These are phyloP conservation scores for Mimosa pudica DNA, from an alignment of 306 rosid genomes.

Conservation along the genomic window DNA sequence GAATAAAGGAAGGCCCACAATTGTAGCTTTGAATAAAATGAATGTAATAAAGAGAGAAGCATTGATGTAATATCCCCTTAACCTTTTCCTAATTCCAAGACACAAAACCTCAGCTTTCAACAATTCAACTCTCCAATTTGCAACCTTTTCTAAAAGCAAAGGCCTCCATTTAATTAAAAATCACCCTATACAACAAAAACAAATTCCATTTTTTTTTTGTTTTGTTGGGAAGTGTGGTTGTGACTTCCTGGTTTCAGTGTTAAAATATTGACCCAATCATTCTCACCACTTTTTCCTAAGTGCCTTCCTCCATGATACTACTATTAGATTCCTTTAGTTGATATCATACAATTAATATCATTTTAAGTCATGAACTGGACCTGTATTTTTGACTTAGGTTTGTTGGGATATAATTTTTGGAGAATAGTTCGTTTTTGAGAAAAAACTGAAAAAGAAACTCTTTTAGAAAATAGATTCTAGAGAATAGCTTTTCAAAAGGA, in stretches of 20 bases:
- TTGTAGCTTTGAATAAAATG: slow-evolving; percentile 39
- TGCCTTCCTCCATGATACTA: slow-evolving; percentile 50
- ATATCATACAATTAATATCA: background rate
- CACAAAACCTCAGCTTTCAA: background rate
- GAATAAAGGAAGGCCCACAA: slow-evolving; percentile 40
- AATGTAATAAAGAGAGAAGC: background rate
- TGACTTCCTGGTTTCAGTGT: slow-evolving; percentile 44
- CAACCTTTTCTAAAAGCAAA: slow-evolving; percentile 70
- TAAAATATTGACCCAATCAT: slow-evolving; percentile 70
- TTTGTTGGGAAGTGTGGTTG: slow-evolving; percentile 49
- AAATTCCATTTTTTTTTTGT: slow-evolving; percentile 40
- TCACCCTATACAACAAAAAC: background rate
- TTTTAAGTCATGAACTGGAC: too few species aligned
- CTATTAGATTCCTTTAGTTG: slow-evolving; percentile 45
- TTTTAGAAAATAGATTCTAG: too few species aligned
- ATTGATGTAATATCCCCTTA: slow-evolving; percentile 1
- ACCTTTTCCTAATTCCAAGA: slow-evolving; percentile 79
- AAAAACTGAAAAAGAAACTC: too few species aligned
- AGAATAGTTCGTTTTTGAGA: too few species aligned
- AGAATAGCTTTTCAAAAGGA: too few species aligned
- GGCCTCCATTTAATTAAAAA: background rate
- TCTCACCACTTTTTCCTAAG: slow-evolving; percentile 44
- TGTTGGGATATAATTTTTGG: too few species aligned
- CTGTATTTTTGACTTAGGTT: too few species aligned
- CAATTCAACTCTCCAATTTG: slow-evolving; percentile 49